These are phyloP conservation scores for Nymphaea thermarum DNA, from an alignment of 164 flowering plant genomes.

Conservation along the genomic window DNA sequence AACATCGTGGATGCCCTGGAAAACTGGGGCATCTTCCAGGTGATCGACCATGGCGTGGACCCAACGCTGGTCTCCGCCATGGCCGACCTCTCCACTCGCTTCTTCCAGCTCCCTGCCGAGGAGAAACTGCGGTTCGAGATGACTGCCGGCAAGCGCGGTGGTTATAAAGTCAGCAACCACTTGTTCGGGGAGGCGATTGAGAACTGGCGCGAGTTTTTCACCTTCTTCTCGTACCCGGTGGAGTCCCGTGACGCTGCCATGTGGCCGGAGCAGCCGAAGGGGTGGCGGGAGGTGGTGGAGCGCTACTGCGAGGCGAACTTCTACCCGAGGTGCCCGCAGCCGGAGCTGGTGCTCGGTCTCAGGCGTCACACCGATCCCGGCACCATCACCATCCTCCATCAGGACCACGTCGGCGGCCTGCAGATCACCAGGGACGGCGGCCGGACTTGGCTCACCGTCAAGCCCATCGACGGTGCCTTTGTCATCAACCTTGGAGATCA, in stretches of 20 bases:
- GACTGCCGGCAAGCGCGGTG: slow-evolving; percentile 81
- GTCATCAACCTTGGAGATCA: slow-evolving; percentile 8
- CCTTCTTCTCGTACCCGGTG: slow-evolving; percentile 72
- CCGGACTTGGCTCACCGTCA: slow-evolving; percentile 4
- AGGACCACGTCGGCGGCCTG: slow-evolving; percentile 81
- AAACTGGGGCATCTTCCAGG: slow-evolving; percentile 85
- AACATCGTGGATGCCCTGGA: slow-evolving; percentile 71
- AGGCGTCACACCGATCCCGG: slow-evolving; percentile 91
- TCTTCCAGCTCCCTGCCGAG: slow-evolving; percentile 62
- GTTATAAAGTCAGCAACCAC: slow-evolving; percentile 76
- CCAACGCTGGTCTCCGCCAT: slow-evolving; percentile 6
- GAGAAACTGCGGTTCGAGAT: slow-evolving; percentile 74
- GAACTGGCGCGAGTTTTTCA: slow-evolving; percentile 79
- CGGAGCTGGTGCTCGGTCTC: slow-evolving; percentile 75
- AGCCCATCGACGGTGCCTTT: slow-evolving; percentile 7
- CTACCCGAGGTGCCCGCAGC: slow-evolving; percentile 84
- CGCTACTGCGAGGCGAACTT: slow-evolving; percentile 4
- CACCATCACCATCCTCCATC: slow-evolving; percentile 69
- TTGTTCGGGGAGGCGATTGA: slow-evolving; percentile 76
- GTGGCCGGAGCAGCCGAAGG: slow-evolving; percentile 88
- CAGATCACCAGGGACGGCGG: slow-evolving; percentile 52
- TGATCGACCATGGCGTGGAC: slow-evolving; percentile 73
- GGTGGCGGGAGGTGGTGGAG: slow-evolving; percentile 28
- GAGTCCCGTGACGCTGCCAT: slow-evolving; percentile 55
- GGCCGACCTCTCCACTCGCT: slow-evolving; percentile 32